Conservation (phyloP, 176 grass and related monocot species). For the Otatea glauca region DNA sequence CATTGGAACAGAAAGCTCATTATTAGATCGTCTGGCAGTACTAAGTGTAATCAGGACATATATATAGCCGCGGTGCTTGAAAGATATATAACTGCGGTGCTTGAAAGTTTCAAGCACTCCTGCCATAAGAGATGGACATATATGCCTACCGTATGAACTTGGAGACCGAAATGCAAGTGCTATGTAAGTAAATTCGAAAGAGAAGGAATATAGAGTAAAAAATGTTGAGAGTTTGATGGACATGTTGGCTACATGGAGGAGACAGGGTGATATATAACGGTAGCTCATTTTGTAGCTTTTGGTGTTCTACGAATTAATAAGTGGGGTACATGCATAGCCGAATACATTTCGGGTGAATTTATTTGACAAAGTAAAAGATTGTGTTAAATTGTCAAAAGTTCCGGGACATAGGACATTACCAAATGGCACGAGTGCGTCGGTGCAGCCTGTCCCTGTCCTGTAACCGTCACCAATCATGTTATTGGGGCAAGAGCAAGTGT, state of each 20-base stretch:
- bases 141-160: not conserved
- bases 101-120: slow-evolving; percentile 10
- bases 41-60: not conserved
- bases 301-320: too few relatives aligned
- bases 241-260: not conserved
- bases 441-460: slow-evolving; percentile 26
- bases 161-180: not conserved
- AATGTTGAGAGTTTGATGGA: not conserved
- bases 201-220: not conserved
- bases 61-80: not conserved
- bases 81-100: not conserved
- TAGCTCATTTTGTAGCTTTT: too few relatives aligned
- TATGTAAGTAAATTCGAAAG: not conserved
- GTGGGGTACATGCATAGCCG: not conserved
- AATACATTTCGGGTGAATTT: not conserved
- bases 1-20: not conserved
- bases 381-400: not conserved
- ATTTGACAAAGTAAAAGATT: not conserved
- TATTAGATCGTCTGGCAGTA: not conserved
- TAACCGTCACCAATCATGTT: not conserved
- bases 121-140: not conserved
- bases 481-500: slow-evolving; percentile 38
- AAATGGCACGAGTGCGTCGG: rapidly evolving
- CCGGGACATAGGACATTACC: slow-evolving; percentile 13
- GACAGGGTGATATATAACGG: not conserved